Conservation (phyloP, 208 protist species). For the Wallacemonas collosoma region DNA sequence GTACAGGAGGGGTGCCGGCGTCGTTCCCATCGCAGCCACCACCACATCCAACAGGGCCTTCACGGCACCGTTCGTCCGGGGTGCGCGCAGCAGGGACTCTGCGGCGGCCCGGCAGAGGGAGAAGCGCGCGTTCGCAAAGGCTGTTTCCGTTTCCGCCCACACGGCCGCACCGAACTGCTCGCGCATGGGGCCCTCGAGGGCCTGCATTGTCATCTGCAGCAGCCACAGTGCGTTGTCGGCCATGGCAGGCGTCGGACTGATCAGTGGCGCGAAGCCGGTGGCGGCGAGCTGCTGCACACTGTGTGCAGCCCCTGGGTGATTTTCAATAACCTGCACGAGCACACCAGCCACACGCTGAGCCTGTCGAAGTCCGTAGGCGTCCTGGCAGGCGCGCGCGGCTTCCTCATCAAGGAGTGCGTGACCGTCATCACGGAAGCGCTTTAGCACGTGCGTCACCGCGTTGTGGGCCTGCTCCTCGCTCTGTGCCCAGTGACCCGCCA, state of each 20-base stretch:
- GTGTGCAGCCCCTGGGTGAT: neutral
- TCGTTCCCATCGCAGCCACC: neutral
- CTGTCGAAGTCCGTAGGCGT: conserved; percentile 16
- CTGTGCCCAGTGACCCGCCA: neutral
- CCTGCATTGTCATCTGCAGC: neutral
- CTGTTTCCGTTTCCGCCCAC: neutral
- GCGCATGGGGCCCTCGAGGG: neutral
- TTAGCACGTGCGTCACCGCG: neutral
- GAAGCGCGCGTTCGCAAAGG: neutral
- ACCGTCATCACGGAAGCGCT: neutral
- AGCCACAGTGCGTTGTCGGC: conserved; percentile 15
- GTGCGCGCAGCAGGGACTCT: neutral
- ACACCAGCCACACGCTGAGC: conserved; percentile 8
- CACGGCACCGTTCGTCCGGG: conserved; percentile 13
- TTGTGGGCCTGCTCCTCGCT: conserved; percentile 3
- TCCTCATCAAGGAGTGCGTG: neutral
- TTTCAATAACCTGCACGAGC: conserved; percentile 1
- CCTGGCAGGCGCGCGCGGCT: conserved; percentile 4
- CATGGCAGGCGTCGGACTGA: conserved; percentile 2
- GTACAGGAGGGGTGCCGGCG: neutral
- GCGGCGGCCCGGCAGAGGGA: conserved; percentile 1
- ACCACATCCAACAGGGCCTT: conserved; percentile 14
- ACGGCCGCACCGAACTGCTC: neutral
- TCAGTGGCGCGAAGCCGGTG: neutral
- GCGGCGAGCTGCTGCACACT: conserved; percentile 1